Evolutionary conservation across 345 rosid species (phyloP).

Genomic region (Brassica nigra): DNA sequence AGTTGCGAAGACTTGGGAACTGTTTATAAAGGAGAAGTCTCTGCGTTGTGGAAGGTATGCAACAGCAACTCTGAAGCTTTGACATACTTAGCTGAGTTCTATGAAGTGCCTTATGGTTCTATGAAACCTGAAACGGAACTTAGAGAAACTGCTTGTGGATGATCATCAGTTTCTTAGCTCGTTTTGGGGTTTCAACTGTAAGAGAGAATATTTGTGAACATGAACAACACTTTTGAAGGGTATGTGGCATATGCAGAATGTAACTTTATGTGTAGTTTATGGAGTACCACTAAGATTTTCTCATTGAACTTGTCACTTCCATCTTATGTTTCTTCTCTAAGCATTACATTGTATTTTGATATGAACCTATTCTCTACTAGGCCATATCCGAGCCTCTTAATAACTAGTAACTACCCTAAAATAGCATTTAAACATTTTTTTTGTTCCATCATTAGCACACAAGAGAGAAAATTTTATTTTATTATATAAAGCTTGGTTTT

Average conservation of each 20-base stretch:
- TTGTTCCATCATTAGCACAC: background rate
- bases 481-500: too few relatives aligned
- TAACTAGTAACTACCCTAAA: background rate
- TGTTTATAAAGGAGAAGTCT: conserved; percentile 70
- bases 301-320: background rate
- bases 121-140: conserved; percentile 24
- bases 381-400: background rate
- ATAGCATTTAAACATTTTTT: background rate
- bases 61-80: conserved; percentile 70
- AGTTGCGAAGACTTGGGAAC: conserved; percentile 79
- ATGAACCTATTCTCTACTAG: background rate
- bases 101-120: conserved; percentile 41
- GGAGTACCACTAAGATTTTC: conserved; percentile 1
- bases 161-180: conserved; percentile 13
- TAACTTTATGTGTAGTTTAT: background rate
- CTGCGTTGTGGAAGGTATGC: conserved; percentile 81
- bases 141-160: conserved; percentile 24
- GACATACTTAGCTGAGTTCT: conserved; percentile 67
- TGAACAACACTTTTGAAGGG: conserved; percentile 4
- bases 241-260: background rate
- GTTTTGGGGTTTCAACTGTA: background rate
- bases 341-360: background rate
- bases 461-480: background rate
- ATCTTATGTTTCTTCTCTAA: background rate
- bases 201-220: background rate